Conservation (phyloP, 768 basidiomycete species). For the Zangia roseola region DNA sequence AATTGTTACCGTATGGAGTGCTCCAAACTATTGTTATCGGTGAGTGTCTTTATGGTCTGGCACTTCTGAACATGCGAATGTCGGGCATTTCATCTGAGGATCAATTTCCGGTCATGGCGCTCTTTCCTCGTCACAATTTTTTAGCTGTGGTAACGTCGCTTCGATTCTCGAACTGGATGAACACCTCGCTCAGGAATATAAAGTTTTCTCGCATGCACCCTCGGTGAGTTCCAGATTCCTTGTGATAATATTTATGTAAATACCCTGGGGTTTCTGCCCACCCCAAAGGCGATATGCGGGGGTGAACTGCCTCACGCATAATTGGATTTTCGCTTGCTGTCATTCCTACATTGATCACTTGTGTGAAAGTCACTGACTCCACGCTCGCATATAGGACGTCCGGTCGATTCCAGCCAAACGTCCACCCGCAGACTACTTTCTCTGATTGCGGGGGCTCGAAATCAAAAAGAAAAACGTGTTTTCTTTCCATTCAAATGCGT, state of each 20-base stretch:
- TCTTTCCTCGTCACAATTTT: slow-evolving; percentile 11
- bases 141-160: slow-evolving; percentile 92
- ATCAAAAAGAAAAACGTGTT: slow-evolving; percentile 6
- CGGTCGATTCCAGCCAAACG: slow-evolving; percentile 80
- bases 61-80: slow-evolving; percentile 12
- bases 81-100: slow-evolving; percentile 13
- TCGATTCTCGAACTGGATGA: slow-evolving; percentile 95
- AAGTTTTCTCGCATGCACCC: slow-evolving; percentile 90
- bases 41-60: slow-evolving; percentile 38
- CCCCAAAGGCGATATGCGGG: slow-evolving; percentile 30
- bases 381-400: slow-evolving; percentile 60
- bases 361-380: neutral
- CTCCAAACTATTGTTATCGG: slow-evolving; percentile 98
- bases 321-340: slow-evolving; percentile 5
- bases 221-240: slow-evolving; percentile 51
- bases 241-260: slow-evolving; percentile 14
- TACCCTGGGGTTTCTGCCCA: slow-evolving; percentile 10
- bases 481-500: slow-evolving; percentile 17
- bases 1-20: slow-evolving; percentile 98
- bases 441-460: slow-evolving; percentile 39
- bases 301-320: slow-evolving; percentile 7
- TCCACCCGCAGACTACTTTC: slow-evolving; percentile 85
- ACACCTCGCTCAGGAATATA: slow-evolving; percentile 90
- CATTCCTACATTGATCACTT: neutral
- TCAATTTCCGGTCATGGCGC: slow-evolving; percentile 26